Conservation (phyloP, 768 basidiomycete genomes). For the Boletellus ananiceps region DNA sequence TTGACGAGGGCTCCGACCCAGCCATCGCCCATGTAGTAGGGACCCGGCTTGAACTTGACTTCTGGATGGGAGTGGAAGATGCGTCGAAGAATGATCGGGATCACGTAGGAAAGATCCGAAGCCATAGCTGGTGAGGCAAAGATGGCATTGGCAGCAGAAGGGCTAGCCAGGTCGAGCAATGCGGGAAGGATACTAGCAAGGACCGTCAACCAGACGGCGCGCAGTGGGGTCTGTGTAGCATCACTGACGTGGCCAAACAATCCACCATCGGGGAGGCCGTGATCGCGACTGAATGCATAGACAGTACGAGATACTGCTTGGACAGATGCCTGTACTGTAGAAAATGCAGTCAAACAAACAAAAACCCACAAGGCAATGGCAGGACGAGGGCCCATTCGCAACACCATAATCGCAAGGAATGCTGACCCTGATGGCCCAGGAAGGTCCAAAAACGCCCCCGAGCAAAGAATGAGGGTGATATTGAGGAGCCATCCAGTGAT, state of each 20-base stretch:
- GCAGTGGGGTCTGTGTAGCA: conserved; percentile 50
- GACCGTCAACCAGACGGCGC: conserved; percentile 51
- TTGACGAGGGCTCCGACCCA: conserved; percentile 43
- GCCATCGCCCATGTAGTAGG: conserved; percentile 56
- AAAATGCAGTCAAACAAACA: conserved; percentile 58
- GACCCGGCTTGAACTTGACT: conserved; percentile 55
- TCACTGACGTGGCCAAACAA: conserved; percentile 47
- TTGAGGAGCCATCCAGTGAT: conserved; percentile 59
- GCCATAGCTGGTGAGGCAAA: conserved; percentile 55
- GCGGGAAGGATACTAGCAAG: conserved; percentile 40
- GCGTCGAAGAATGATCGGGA: conserved; percentile 52
- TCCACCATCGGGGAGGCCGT: conserved; percentile 53
- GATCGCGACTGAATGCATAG: conserved; percentile 55
- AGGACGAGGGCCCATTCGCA: conserved; percentile 49
- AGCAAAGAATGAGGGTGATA: conserved; percentile 56
- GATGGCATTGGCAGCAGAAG: conserved; percentile 51
- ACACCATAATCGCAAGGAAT: conserved; percentile 53
- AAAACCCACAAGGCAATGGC: conserved; percentile 53
- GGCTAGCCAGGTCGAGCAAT: conserved; percentile 48
- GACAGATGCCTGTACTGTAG: conserved; percentile 43
- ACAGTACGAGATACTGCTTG: conserved; percentile 58
- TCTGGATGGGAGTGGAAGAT: conserved; percentile 52
- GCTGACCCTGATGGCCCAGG: conserved; percentile 51
- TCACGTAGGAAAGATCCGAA: conserved; percentile 51
- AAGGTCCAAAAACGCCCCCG: conserved; percentile 43